These are phyloP conservation scores for Diospyros kaki DNA, from an alignment of 148 eudicot genomes.

Conservation along the genomic window DNA sequence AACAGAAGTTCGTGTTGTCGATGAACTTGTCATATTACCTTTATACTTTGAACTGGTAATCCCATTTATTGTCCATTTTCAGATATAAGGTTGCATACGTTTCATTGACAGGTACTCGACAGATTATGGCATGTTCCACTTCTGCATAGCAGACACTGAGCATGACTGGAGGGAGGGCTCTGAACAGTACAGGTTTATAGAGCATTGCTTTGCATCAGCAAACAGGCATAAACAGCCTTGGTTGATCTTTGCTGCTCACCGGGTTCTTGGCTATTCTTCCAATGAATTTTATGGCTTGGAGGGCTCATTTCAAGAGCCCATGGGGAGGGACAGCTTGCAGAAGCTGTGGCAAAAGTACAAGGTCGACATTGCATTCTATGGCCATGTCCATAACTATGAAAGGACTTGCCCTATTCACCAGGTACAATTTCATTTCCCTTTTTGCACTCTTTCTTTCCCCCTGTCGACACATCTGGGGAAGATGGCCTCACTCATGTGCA, in stretches of 20 bases:
- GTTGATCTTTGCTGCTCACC: conserved; percentile 79
- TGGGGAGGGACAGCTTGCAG: conserved; percentile 82
- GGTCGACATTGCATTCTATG: conserved; percentile 77
- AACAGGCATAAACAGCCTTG: conserved; percentile 84
- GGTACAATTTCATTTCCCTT: conserved; percentile 29
- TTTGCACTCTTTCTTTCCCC: no score
- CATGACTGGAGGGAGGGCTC: conserved; percentile 94
- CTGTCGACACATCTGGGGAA: no score
- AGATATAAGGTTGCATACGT: no score
- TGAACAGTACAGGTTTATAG: conserved; percentile 79
- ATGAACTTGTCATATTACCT: no score
- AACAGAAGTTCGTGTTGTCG: no score
- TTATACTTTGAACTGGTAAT: no score
- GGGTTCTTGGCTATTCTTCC: conserved; percentile 84
- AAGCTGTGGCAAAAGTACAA: conserved; percentile 80
- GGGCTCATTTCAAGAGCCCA: conserved; percentile 87
- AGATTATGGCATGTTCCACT: conserved; percentile 88
- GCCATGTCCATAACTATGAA: conserved; percentile 91
- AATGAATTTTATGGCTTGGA: conserved; percentile 49
- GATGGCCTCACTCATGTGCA: no score
- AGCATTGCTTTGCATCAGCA: conserved; percentile 63
- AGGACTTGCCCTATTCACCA: conserved; percentile 79
- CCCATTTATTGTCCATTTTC: no score
- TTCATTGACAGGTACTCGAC: conserved; percentile 47
- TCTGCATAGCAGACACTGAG: conserved; percentile 87